A percentile compares a stretch with the other conserved stretches of the same genome.
Evolutionary conservation across 1,284 basidiomycete genomes (phyloP).

Genomic region (Ustilago bromivora): DNA sequence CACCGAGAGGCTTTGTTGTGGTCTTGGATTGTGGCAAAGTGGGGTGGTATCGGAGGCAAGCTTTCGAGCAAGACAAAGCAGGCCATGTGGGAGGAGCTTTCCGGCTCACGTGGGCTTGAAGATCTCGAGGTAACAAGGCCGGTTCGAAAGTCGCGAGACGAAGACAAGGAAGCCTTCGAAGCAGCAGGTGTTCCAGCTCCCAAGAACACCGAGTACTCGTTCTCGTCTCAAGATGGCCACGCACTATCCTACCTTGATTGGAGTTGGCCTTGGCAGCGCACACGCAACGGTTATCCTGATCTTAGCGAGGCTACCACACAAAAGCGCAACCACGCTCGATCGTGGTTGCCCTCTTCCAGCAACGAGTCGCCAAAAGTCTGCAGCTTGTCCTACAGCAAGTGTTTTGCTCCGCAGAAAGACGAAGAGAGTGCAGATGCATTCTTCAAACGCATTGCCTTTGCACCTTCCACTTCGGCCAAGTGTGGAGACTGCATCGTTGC

Average conservation of each 20-base stretch:
- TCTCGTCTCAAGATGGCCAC: conserved; percentile 48
- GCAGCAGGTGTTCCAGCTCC: conserved; percentile 33
- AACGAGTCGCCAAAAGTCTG: conserved; percentile 16
- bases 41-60: conserved; percentile 68
- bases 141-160: conserved; percentile 24
- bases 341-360: conserved; percentile 6
- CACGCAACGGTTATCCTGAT: conserved; percentile 47
- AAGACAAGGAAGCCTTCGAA: conserved; percentile 14
- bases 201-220: conserved; percentile 52
- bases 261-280: conserved; percentile 49
- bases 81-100: conserved; percentile 71
- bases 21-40: conserved; percentile 49
- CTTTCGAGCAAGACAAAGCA: conserved; percentile 57
- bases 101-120: conserved; percentile 20
- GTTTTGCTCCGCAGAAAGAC: conserved; percentile 12
- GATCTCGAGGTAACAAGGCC: conserved; percentile 24
- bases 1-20: conserved; percentile 62
- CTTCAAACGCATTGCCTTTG: conserved; percentile 52
- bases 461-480: conserved; percentile 10
- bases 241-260: conserved; percentile 50
- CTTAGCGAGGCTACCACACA: conserved; percentile 14
- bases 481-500: conserved; percentile 52
- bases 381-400: conserved; percentile 14
- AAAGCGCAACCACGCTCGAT: conserved; percentile 15
- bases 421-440: conserved; percentile 29